Percentiles rank a stretch among this genome's conserved stretches.
These are phyloP conservation scores for Trametes hirsuta DNA, from an alignment of 1,284 basidiomycete species.

Conservation along the genomic window DNA sequence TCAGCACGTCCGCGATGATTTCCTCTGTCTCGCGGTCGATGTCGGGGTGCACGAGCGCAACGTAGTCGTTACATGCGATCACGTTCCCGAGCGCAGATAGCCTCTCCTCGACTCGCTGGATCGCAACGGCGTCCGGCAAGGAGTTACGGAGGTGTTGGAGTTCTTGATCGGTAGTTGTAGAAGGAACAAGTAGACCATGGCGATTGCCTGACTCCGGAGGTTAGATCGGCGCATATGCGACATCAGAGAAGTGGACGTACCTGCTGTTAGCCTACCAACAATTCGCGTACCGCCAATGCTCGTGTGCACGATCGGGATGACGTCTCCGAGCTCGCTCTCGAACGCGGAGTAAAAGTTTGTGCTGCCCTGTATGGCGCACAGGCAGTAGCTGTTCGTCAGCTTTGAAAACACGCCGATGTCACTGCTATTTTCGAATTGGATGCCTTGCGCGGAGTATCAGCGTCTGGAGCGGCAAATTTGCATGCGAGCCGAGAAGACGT, in stretches of 20 bases:
- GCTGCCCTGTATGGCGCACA: conserved; percentile 91
- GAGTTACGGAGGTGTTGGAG: conserved; percentile 97
- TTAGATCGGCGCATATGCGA: neutral
- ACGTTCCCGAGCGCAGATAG: conserved; percentile 97
- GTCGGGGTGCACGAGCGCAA: conserved; percentile 96
- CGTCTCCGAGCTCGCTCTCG: conserved; percentile 91
- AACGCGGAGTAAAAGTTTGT: conserved; percentile 99
- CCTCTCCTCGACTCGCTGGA: conserved; percentile 97
- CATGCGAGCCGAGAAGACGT: conserved; percentile 30
- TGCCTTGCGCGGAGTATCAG: conserved; percentile 50
- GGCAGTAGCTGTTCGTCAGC: conserved; percentile 95
- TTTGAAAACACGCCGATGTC: conserved; percentile 95
- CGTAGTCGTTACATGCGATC: conserved; percentile 98
- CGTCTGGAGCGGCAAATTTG: neutral
- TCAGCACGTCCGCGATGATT: conserved; percentile 98
- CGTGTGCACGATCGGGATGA: conserved; percentile 96
- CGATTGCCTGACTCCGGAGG: conserved; percentile 70
- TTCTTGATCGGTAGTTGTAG: conserved; percentile 97
- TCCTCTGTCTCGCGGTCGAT: conserved; percentile 99
- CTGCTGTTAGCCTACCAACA: conserved; percentile 91
- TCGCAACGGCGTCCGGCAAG: conserved; percentile 89
- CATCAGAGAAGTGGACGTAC: conserved; percentile 41
- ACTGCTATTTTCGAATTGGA: conserved; percentile 97
- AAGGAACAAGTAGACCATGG: conserved; percentile 95
- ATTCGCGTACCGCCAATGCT: conserved; percentile 96